Conservation (phyloP, 2,329 filamentous ascomycete genomes). For the Talaromyces sp. region DNA sequence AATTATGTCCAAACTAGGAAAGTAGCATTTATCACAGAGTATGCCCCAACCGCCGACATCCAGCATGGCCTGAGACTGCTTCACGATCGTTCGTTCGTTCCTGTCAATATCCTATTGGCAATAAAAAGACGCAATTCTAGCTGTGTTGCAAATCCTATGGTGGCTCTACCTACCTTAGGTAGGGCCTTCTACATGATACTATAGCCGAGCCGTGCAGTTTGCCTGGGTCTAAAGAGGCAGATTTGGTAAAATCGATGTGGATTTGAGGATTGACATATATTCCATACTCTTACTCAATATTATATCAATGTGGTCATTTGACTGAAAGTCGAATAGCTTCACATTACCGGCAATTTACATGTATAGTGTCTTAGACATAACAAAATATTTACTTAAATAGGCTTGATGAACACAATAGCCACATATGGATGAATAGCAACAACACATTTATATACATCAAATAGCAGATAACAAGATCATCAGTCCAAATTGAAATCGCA, state of each 20-base stretch:
- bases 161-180: background rate
- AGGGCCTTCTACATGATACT: background rate
- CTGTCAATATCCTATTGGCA: background rate
- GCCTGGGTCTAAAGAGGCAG: background rate
- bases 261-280: background rate
- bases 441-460: background rate
- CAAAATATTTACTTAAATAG: background rate
- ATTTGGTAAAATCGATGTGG: background rate
- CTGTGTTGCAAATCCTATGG: background rate
- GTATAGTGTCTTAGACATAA: background rate
- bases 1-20: background rate
- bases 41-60: background rate
- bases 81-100: no score
- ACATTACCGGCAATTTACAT: no score
- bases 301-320: no score
- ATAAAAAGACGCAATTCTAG: background rate
- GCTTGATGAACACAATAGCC: background rate
- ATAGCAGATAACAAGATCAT: background rate
- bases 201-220: background rate
- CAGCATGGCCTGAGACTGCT: background rate
- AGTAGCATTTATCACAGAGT: background rate
- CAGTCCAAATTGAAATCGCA: background rate
- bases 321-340: background rate
- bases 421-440: background rate
- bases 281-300: background rate